Base-by-base conservation (phyloP, 768 basidiomycete genomes). In the Phlebiopsis flavidoalba region DNA sequence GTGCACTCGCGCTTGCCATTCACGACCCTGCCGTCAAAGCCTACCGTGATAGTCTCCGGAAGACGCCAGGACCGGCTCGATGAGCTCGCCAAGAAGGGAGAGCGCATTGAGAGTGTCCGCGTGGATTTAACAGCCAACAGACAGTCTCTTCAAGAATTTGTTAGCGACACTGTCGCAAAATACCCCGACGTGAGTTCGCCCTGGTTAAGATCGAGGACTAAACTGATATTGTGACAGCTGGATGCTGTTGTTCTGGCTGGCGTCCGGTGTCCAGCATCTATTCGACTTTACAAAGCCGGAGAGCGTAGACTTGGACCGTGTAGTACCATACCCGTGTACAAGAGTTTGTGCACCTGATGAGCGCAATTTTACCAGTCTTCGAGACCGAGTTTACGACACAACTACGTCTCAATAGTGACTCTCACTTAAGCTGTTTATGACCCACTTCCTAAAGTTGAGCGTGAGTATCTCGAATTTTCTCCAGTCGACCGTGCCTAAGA, bases 171-270 rank as follows among this genome's bases (percentile, higher is more conserved):
- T 24, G 52, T 83, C n/a, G 62, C 72, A 3, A 73, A 75, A 46
- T 79, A 80, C 67, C 82, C 83, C 2, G 74, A 84, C 24, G 85
- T 83, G 61, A 11, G 77, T 67, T 8, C 52, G 31, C 46, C 19
- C 2, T 26, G 10, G 31, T 17, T 43, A 10, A 43, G 2, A 26
- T 57, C 2, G 40, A 57, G 43, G 5, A 17, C 5, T 19, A 10
- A 5, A 19, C 21, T 46, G 53, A 49, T 49, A 2, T 19, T 12
- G 19, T 17, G 21, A 33, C 63, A 86, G 85, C 70, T 86, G 36
- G 85, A 87, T 66, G 76, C 82, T 0, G 71, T 86, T 49, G 70
- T 86, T n/a, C n/a, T n/a, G n/a, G 8, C 72, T 85, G 49, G 73
- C 77, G 35, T 80, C 84, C 5, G 83, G 84, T 0, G 71, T 85